These are phyloP conservation scores for Boletellus deceptivus DNA, from an alignment of 1,284 basidiomycete genomes.

Conservation along the genomic window DNA sequence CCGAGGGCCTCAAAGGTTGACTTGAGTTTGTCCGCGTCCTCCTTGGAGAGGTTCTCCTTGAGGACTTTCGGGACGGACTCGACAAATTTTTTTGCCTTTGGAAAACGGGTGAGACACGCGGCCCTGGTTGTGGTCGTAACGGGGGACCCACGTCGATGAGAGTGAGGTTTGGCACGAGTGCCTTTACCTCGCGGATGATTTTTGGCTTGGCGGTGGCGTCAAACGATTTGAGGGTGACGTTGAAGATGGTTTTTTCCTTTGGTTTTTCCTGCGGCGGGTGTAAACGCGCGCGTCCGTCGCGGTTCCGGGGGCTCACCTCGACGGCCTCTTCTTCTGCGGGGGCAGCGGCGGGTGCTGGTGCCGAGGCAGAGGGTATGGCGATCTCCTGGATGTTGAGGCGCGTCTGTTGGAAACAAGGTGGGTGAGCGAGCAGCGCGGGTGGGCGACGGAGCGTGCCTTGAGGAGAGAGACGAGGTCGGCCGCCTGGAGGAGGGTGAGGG, in stretches of 20 bases:
- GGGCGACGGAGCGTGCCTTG: constrained; percentile 59
- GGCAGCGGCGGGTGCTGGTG: constrained; percentile 47
- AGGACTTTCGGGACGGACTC: constrained; percentile 92
- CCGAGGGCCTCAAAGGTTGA: constrained; percentile 88
- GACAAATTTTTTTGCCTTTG: constrained; percentile 98
- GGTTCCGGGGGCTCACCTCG: constrained; percentile 45
- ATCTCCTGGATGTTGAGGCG: constrained; percentile 98
- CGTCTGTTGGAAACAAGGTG: constrained; percentile 32
- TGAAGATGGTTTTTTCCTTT: constrained; percentile 99
- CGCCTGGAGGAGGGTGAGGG: constrained; percentile 89
- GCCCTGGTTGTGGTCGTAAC: neutral
- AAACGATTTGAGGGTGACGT: constrained; percentile 91
- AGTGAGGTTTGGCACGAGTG: constrained; percentile 89
- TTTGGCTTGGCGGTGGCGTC: constrained; percentile 92
- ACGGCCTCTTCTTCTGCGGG: constrained; percentile 59
- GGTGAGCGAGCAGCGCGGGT: too few species aligned
- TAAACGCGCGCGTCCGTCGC: neutral
- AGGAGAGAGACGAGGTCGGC: constrained; percentile 92
- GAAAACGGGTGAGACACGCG: neutral
- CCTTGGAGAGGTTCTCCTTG: constrained; percentile 96
- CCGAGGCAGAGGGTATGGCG: constrained; percentile 82
- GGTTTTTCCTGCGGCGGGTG: constrained; percentile 74
- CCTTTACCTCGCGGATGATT: constrained; percentile 98
- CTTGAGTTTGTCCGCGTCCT: constrained; percentile 97
- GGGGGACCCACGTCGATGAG: constrained; percentile 82